Base-by-base conservation (phyloP, 352 stramenopile species). In the Phytophthora hybrid region DNA sequence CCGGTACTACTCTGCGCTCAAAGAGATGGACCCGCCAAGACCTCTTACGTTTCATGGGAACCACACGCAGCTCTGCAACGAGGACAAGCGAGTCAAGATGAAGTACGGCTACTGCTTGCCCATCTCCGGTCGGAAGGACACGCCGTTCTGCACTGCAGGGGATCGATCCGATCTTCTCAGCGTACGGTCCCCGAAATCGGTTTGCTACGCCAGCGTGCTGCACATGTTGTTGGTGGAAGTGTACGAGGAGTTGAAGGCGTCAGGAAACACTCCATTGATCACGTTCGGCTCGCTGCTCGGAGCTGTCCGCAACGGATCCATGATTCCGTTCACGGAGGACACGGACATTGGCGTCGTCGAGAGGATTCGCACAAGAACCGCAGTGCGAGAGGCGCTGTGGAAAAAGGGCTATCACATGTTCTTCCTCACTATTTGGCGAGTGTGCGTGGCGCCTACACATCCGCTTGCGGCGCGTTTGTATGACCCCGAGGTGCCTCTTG, bases 301-400 rank as follows among this genome's bases (percentile, higher is more conserved):
- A 8, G 82, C 80, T 23, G 66, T 88, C 4, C 78, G 80, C 18
- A 82, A 87, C 41, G 64, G 52, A 4, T 83, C 78, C 51, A 78
- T 80, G 39, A 86, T 90, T 62, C 74, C 82, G 8, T 90, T 82
- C 67, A 88, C 82, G 3, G 80, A 88, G 56, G 82, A 90, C 70
- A 73, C 71, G 9, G 82, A 90, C 54, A 71, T 90, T 4, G 81
- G 69, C 2, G 84, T 82, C 62, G 71, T 74, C 29, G 63, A 78
- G 21, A 56, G 44, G 16, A 56, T 74, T 18, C 56, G 62, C 18
- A 54, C 11, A 7, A 69, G 56, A 41, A 37, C 66, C 58, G 37
- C 59, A 11, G 58, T 77, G 10, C 34, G 68, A 60, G 65, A 51
- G 60, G 39, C 55, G 26, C 59, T 77, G 79, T 72, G 61, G 60